Conservation (phyloP, 2,329 filamentous ascomycete species). For the Stenocarpella maydis region DNA sequence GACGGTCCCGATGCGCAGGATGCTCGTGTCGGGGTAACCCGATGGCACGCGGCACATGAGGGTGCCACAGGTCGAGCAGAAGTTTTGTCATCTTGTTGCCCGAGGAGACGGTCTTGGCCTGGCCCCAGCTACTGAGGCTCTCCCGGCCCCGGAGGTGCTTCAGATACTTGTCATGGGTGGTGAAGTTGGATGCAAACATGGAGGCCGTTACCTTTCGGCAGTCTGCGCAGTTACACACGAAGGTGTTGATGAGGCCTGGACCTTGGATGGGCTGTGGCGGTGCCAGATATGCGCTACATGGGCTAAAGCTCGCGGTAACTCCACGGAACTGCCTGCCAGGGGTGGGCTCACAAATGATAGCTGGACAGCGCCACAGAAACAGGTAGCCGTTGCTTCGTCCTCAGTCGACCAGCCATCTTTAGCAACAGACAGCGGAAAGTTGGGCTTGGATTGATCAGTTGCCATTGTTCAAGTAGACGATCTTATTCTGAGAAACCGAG, state of each 20-base stretch:
- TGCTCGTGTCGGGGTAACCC: slow-evolving; percentile 53
- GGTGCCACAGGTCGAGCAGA: slow-evolving; percentile 65
- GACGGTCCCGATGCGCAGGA: slow-evolving; percentile 66
- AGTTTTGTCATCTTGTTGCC: slow-evolving; percentile 67
- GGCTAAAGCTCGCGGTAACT: too few species aligned
- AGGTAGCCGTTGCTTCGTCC: slow-evolving; percentile 63
- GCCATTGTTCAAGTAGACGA: slow-evolving; percentile 25
- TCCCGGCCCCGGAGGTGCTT: slow-evolving; percentile 60
- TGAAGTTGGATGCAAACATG: slow-evolving; percentile 69
- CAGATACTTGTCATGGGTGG: slow-evolving; percentile 53
- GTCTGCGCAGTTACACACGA: slow-evolving; percentile 68
- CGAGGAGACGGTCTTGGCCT: slow-evolving; percentile 56
- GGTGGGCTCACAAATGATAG: slow-evolving; percentile 56
- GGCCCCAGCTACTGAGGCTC: slow-evolving; percentile 55
- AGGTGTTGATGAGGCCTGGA: slow-evolving; percentile 55
- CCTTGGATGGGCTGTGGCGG: slow-evolving; percentile 52
- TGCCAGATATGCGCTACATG: neutral
- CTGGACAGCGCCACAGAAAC: slow-evolving; percentile 65
- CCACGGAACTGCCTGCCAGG: too few species aligned
- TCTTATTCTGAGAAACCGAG: too few species aligned
- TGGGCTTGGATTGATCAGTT: slow-evolving; percentile 42
- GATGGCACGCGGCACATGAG: slow-evolving; percentile 64
- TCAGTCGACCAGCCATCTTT: slow-evolving; percentile 55
- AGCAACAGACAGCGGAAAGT: slow-evolving; percentile 49
- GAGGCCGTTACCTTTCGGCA: slow-evolving; percentile 70